Conservation (phyloP, 768 basidiomycete genomes). For the Botryobasidium botryosum region DNA sequence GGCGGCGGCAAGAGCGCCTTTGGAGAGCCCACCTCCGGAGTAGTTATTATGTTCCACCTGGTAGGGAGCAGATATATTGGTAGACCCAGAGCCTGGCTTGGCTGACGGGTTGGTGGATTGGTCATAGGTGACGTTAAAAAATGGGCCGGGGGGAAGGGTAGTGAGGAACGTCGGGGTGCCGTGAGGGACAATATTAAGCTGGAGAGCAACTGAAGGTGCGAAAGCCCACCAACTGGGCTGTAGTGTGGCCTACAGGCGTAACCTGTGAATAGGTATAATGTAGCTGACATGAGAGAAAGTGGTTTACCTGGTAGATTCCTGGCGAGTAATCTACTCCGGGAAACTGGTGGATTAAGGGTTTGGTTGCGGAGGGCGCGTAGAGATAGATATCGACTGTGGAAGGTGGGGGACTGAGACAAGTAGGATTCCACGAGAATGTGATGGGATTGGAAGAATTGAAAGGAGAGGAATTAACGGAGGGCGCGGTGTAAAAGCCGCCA, state of each 20-base stretch:
- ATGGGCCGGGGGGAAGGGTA: constrained; percentile 18
- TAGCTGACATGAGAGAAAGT: background rate
- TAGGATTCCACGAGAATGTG: constrained; percentile 22
- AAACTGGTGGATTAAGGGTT: constrained; percentile 20
- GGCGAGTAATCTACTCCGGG: constrained; percentile 14
- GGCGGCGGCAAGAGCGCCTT: constrained; percentile 11
- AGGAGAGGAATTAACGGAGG: constrained; percentile 13
- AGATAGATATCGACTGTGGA: constrained; percentile 20
- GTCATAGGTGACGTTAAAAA: constrained; percentile 18
- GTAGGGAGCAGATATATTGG: constrained; percentile 6
- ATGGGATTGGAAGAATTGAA: constrained; percentile 18
- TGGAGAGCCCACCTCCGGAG: constrained; percentile 3
- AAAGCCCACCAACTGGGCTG: constrained; percentile 24
- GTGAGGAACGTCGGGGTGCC: constrained; percentile 16
- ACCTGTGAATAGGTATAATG: background rate
- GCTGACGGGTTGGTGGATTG: constrained; percentile 1
- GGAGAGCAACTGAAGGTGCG: constrained; percentile 18
- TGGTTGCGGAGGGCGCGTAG: constrained; percentile 15
- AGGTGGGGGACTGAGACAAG: constrained; percentile 16
- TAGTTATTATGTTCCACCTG: constrained; percentile 3
- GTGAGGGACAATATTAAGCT: constrained; percentile 18
- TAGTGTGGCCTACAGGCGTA: constrained; percentile 11
- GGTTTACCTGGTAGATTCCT: constrained; percentile 15
- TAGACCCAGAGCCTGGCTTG: background rate
- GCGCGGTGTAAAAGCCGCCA: constrained; percentile 21